Evolutionary conservation across 495 filamentous ascomycete genomes (phyloP).

Genomic region (Tuber calosporum): DNA sequence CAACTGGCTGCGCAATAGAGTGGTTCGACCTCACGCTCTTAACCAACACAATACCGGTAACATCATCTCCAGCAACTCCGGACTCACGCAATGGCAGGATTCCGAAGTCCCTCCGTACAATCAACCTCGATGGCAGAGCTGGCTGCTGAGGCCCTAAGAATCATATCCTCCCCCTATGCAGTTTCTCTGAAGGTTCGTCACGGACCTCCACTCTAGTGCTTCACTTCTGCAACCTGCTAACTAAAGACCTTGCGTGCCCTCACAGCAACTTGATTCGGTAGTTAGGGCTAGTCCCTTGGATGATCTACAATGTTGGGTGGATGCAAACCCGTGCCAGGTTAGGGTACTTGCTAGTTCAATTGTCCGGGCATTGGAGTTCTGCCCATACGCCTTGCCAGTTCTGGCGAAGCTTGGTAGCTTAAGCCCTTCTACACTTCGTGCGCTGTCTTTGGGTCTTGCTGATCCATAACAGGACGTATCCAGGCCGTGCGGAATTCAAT

Average conservation of each 20-base stretch:
- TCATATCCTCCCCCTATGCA: conserved; percentile 38
- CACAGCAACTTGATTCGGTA: conserved; percentile 31
- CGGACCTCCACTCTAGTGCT: not conserved
- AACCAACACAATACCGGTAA: not conserved
- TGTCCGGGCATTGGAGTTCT: conserved; percentile 36
- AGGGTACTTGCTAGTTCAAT: conserved; percentile 21
- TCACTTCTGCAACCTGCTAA: conserved; percentile 11
- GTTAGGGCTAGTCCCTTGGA: conserved; percentile 16
- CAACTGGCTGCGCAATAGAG: not conserved
- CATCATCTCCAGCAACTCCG: not conserved
- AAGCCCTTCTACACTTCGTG: not conserved
- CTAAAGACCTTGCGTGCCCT: conserved; percentile 2
- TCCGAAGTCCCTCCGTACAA: not conserved
- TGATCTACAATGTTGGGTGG: conserved; percentile 30
- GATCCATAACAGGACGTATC: conserved; percentile 20
- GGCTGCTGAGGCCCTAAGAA: conserved; percentile 23
- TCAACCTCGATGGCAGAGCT: conserved; percentile 23
- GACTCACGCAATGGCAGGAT: not conserved
- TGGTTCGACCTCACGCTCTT: not conserved
- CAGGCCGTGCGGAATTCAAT: conserved; percentile 26
- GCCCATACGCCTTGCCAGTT: conserved; percentile 37
- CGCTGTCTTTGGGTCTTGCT: not conserved
- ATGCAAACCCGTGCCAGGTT: conserved; percentile 35
- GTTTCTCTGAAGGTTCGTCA: conserved; percentile 34
- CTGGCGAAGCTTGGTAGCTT: conserved; percentile 30